Base-by-base conservation (phyloP, 2,329 filamentous ascomycete genomes). In the Arthrobotrys sphaeroides region DNA sequence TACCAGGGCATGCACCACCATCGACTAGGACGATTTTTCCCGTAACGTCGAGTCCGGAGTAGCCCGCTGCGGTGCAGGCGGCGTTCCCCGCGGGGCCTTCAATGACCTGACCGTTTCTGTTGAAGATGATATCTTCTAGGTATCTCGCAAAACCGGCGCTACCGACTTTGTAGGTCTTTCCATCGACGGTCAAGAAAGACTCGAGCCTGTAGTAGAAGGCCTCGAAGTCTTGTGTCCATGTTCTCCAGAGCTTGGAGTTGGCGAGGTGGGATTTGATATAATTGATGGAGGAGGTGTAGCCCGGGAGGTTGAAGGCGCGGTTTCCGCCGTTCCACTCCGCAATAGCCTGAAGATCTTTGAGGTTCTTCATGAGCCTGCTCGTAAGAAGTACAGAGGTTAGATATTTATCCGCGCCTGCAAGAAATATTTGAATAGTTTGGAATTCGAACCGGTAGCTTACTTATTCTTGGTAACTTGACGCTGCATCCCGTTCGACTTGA, bases 261-360 rank as follows among this genome's bases (percentile, higher is more conserved):
- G 16, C 51, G 7, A 85, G 82, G 26, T 85, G 84, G 62, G 85
- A 84, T 5, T 87, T 82, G 67, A 89, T 82, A 78, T 86, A 89
- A 78, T 89, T 86, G n/a, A 86, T 81, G 0, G 87, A 89, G 0
- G 87, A 87, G 59, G 85, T 84, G 83, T 85, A 89, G 12, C 88
- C 88, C 0, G 87, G 86, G 9, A 85, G 82, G 10, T 87, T 87
- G 70, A 88, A 88, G 3, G 88, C 88, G 59, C 88, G 84, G 80
- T 88, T 88, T 13, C 87, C 87, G 38, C 86, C 87, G 78, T 89
- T 86, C 61, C 84, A 83, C 26, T 81, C 81, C 10, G 84, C 87
- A 65, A 89, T 89, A 45, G 84, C 81, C 79, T 88, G 83, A 3
- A 89, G 82, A 66, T 85, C 83, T 78, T 84, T 82, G n/a, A 89